Evolutionary conservation across 2,329 filamentous ascomycete species (phyloP), one percentile per base, ranked within the genome.

Genomic region (Diaporthe velutina): DNA sequence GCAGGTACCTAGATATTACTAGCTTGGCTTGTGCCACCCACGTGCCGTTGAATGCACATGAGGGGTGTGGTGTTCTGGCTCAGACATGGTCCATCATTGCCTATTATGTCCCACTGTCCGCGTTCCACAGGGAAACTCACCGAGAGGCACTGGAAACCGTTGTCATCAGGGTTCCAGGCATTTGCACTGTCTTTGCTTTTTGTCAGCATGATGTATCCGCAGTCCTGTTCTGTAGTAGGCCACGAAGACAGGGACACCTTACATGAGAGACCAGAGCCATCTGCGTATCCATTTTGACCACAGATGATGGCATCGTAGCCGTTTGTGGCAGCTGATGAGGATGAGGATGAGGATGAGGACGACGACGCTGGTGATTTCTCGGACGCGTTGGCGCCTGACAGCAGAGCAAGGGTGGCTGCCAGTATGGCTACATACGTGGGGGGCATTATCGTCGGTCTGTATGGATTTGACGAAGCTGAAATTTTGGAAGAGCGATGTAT

Each of bases 71-170:
- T 35, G 17, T n/a, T 52, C 30, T 73, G 70, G 35, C 33, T 61
- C 60, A 74, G 60, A 45, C 40, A 64, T 17, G 42, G 68, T n/a
- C 19, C 33, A 35, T 2, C 19, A 22, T 45, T 35, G 25, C 5
- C 42, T 22, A 28, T 17, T 17, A 19, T 48, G 42, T 48, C 42
- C 42, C 19, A 48, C 42, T 38, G 25, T 60, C 42, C n/a, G 17
- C 38, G n/a, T 25, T n/a, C n/a, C 17, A 50, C 40, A 12, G 30
- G 17, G 12, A 6, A 60, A 77, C 81, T 77, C 74, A 81, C 81
- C 42, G 77, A 78, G 19, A 83, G 77, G 76, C 81, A 83, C 50
- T 80, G 78, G 67, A 81, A 82, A 40, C 81, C 80, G 35, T 74
- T 54, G 9, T 60, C 75, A 55, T 80, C 77, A 10, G 80, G 75